phyloP scores from a whole-genome alignment of 2,329 filamentous ascomycete species.

The Diplodia seriata region DNA sequence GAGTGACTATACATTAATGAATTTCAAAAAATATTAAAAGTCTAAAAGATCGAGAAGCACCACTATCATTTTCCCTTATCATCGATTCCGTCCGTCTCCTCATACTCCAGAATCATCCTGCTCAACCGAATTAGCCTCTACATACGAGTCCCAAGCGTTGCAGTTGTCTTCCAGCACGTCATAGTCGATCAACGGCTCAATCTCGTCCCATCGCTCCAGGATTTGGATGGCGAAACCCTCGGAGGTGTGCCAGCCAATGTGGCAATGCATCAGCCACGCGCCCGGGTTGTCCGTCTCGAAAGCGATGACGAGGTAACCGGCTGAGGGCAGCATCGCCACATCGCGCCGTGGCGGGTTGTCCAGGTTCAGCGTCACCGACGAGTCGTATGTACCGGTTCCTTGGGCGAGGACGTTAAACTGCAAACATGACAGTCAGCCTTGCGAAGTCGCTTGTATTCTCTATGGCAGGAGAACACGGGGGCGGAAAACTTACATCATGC shows the following conservation, averaged over 20 bases:
- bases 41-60: neutral
- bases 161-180: slow-evolving; percentile 23
- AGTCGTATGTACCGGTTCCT: slow-evolving; percentile 44
- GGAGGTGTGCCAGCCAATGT: slow-evolving; percentile 39
- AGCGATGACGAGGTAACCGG: slow-evolving; percentile 59
- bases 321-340: slow-evolving; percentile 22
- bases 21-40: neutral
- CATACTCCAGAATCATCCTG: slow-evolving; percentile 19
- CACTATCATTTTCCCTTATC: no score
- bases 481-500: slow-evolving; percentile 41
- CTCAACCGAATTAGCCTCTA: neutral
- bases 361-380: slow-evolving; percentile 44
- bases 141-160: slow-evolving; percentile 16
- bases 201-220: slow-evolving; percentile 52
- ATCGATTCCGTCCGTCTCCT: neutral
- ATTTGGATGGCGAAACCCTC: slow-evolving; percentile 61
- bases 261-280: slow-evolving; percentile 37
- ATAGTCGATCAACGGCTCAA: slow-evolving; percentile 32
- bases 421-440: neutral
- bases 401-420: slow-evolving; percentile 50
- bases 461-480: neutral
- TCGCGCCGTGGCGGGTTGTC: slow-evolving; percentile 51
- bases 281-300: slow-evolving; percentile 63
- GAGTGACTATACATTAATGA: neutral
- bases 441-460: no score